Evolutionary conservation across 352 stramenopile genomes (phyloP), one percentile per base, ranked within the genome.

Genomic region (Globisporangium okanoganense): DNA sequence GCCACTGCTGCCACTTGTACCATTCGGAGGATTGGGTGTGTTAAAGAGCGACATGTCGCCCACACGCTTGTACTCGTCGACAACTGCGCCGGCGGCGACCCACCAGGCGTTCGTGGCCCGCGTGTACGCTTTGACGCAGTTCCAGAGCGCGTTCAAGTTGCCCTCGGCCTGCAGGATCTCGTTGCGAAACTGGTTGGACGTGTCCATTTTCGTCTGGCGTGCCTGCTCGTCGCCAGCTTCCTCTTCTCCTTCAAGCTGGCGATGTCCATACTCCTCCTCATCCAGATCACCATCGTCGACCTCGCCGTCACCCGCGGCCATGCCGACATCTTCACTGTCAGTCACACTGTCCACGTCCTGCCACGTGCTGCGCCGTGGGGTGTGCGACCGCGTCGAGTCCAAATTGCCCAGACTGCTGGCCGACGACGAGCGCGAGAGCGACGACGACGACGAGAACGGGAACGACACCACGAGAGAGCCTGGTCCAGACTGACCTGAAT

Each of bases 91-190:
- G 0, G 83, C 73, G 0, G 80, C 79, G 0, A 65, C 62, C 69
- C 71, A 85, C 80, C 79, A 92, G n/a, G 82, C 67, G 24, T 75
- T 71, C 7, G 84, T 89, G 12, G 84, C 80, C n/a, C 77, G 75
- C 54, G 75, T 68, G 45, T 87, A 87, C 9, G 79, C 73, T 27
- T 79, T 69, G 9, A 92, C 70, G 56, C 79, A 89, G 57, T 92
- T 88, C 77, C 78, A 92, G 12, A 94, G 65, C 9, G 84, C 84
- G 61, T 83, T 85, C 16, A 89, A 29, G 50, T 87, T 88, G 3
- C 82, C 76, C 58, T 94, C 84, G 0, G 75, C 77, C 59, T 94
- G 82, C 45, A 92, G 25, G 18, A 94, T 66, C 52, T 94, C 82
- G 47, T 90, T 94, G 10, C 82, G 70, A 47, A 94, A 90, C 5